Evolutionary conservation across 116 monocot genomes (phyloP).

Genomic region (Phalaenopsis hybrid): DNA sequence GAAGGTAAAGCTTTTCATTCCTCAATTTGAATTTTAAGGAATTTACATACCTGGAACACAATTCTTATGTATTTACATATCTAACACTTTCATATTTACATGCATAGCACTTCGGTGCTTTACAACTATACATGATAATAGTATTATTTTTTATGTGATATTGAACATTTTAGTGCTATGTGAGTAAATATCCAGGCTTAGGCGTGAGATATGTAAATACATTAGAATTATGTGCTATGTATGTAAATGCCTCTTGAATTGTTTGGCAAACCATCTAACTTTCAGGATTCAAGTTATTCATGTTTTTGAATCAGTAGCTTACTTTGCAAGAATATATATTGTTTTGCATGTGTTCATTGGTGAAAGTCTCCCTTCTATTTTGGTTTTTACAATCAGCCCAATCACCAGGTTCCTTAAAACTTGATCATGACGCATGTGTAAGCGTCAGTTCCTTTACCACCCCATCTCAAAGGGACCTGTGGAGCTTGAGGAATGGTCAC

Average conservation of each 20-base stretch:
- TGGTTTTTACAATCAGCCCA: neutral
- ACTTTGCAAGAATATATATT: neutral
- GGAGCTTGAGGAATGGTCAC: conserved; percentile 48
- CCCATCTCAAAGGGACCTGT: conserved; percentile 49
- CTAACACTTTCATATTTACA: too few relatives aligned
- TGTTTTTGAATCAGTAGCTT: neutral
- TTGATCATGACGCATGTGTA: conserved; percentile 67
- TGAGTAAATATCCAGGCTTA: too few relatives aligned
- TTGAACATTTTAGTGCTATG: too few relatives aligned
- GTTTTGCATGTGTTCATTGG: neutral
- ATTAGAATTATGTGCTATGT: too few relatives aligned
- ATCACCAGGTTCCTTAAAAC: conserved; percentile 55
- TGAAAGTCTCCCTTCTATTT: neutral
- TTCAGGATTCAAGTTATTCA: neutral
- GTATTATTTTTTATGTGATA: too few relatives aligned
- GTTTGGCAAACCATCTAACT: neutral
- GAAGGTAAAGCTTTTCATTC: conserved; percentile 23
- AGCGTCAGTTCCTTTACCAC: conserved; percentile 45
- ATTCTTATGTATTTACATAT: too few relatives aligned
- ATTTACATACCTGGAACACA: too few relatives aligned
- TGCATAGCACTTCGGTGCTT: too few relatives aligned
- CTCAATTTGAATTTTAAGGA: neutral
- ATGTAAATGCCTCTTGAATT: neutral
- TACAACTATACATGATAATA: too few relatives aligned
- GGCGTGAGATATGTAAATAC: too few relatives aligned